Conservation (phyloP, 768 basidiomycete species). For the Panellus pusillus region DNA sequence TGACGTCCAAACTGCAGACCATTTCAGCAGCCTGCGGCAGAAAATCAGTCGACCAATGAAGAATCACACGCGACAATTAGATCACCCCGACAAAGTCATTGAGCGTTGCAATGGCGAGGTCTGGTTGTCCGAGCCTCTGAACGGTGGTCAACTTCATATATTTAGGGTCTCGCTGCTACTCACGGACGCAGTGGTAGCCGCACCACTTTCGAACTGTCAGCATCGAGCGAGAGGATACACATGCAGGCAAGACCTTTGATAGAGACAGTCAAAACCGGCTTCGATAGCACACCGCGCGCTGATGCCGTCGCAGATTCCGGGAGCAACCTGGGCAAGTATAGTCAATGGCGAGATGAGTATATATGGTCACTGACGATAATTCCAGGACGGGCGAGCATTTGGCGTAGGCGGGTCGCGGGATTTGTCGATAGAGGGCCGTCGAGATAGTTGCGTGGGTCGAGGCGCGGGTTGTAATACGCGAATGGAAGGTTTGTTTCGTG, state of each 20-base stretch:
- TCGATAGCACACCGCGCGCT: conserved; percentile 79
- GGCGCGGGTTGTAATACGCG: conserved; percentile 47
- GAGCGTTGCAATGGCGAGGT: conserved; percentile 54
- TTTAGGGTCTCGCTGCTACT: background rate
- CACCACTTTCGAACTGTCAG: conserved; percentile 46
- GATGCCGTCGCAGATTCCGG: conserved; percentile 81
- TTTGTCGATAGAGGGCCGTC: conserved; percentile 51
- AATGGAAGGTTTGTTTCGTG: too few relatives aligned
- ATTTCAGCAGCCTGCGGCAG: conserved; percentile 41
- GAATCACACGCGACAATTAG: background rate
- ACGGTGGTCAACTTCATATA: background rate
- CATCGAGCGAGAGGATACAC: background rate
- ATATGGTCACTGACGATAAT: conserved; percentile 44
- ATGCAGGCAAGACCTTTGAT: conserved; percentile 56
- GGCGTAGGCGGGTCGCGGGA: conserved; percentile 50
- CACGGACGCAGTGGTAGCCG: conserved; percentile 74
- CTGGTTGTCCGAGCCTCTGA: conserved; percentile 42
- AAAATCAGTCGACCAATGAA: background rate
- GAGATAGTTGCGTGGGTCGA: conserved; percentile 52
- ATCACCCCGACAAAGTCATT: conserved; percentile 53
- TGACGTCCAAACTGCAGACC: conserved; percentile 48
- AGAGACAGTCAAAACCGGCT: conserved; percentile 75
- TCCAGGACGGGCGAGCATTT: conserved; percentile 46
- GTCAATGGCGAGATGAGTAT: background rate
- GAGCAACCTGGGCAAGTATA: conserved; percentile 51